Conservation (phyloP, 305 asterid species). For the Petunia hybrid region DNA sequence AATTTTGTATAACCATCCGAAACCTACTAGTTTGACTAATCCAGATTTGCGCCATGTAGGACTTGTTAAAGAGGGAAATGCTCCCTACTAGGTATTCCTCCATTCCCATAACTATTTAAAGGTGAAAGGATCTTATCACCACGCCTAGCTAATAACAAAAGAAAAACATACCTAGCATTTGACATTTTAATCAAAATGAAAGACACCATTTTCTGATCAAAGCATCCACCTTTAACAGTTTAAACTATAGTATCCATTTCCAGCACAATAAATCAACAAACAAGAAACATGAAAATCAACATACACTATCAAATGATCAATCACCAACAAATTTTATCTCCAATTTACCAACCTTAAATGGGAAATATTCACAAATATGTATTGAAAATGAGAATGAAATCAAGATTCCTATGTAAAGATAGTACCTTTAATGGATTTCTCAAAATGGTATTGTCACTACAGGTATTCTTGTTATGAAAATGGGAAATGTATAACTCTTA, state of each 20-base stretch:
- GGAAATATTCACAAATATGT: conserved; percentile 12
- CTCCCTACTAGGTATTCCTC: too few species aligned
- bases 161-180: conserved; percentile 7
- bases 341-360: conserved; percentile 37
- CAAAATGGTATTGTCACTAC: not conserved
- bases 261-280: conserved; percentile 8
- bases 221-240: conserved; percentile 20
- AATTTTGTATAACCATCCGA: not conserved
- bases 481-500: not conserved
- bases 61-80: too few species aligned
- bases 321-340: not conserved
- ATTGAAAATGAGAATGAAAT: not conserved
- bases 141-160: not conserved
- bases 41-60: too few species aligned
- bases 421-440: conserved; percentile 42
- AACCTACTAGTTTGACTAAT: too few species aligned
- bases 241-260: not conserved
- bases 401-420: conserved; percentile 12
- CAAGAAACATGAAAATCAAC: not conserved
- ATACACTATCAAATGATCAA: not conserved
- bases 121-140: too few species aligned
- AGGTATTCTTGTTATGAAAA: not conserved
- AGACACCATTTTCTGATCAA: conserved; percentile 20
- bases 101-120: too few species aligned
- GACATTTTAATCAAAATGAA: conserved; percentile 4